These are phyloP conservation scores for Citrus unshiu DNA, from an alignment of 345 rosid species.

Conservation along the genomic window DNA sequence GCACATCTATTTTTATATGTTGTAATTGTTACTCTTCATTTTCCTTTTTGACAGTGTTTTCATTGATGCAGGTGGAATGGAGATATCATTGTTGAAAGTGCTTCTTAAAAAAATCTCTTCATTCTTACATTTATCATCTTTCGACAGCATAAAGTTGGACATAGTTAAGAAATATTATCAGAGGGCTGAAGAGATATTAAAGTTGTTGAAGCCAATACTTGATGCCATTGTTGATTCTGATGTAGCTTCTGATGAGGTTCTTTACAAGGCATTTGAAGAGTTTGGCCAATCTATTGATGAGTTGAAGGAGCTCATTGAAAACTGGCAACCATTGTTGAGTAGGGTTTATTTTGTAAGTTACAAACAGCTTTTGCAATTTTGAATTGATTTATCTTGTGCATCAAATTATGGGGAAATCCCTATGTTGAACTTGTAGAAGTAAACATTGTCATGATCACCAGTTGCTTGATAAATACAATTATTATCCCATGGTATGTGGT, in stretches of 20 bases:
- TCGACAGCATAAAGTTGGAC: slow-evolving; percentile 52
- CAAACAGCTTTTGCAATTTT: slow-evolving; percentile 1
- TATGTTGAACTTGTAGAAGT: slow-evolving; percentile 4
- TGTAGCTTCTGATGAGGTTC: slow-evolving; percentile 55
- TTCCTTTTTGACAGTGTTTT: slow-evolving; percentile 12
- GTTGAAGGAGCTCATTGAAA: slow-evolving; percentile 58
- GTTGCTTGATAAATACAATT: not conserved
- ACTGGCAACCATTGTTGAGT: slow-evolving; percentile 73
- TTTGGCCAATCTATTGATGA: slow-evolving; percentile 65
- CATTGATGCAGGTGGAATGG: slow-evolving; percentile 65
- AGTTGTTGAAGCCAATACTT: slow-evolving; percentile 70
- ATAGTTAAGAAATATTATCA: slow-evolving; percentile 61
- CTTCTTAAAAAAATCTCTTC: slow-evolving; percentile 64
- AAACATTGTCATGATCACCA: not conserved
- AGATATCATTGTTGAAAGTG: slow-evolving; percentile 59
- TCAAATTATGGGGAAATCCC: not conserved
- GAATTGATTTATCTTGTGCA: not conserved
- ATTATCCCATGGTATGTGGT: not conserved
- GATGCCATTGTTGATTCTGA: slow-evolving; percentile 53
- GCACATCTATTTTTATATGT: slow-evolving; percentile 1
- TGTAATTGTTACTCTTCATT: not conserved
- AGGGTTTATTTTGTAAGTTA: slow-evolving; percentile 83
- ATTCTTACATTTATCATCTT: slow-evolving; percentile 58
- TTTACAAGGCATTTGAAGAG: slow-evolving; percentile 56
- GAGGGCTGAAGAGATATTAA: slow-evolving; percentile 75